These are phyloP conservation scores for Ophiosphaerella herpotricha DNA, from an alignment of 2,329 filamentous ascomycete genomes.

Conservation along the genomic window DNA sequence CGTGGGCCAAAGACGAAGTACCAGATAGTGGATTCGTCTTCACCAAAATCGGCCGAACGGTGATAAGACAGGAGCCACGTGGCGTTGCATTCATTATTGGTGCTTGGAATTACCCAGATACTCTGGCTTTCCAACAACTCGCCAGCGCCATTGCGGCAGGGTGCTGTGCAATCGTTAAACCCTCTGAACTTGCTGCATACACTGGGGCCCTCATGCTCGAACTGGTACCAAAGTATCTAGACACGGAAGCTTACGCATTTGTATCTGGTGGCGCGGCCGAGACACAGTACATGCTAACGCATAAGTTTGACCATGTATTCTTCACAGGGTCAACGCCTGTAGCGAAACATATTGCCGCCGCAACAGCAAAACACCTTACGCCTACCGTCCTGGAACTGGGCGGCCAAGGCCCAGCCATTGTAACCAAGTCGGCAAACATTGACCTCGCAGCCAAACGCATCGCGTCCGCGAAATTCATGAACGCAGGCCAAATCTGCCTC, in stretches of 20 bases:
- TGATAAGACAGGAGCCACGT: conserved; percentile 1
- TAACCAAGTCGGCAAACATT: conserved; percentile 49
- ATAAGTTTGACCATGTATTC: conserved; percentile 2
- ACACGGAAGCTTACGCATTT: conserved; percentile 42
- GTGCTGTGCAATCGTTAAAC: neutral
- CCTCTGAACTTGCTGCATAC: neutral
- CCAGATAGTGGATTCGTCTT: neutral
- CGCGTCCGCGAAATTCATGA: conserved; percentile 48
- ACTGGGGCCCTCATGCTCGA: neutral
- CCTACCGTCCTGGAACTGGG: conserved; percentile 53
- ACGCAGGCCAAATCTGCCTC: conserved; percentile 2
- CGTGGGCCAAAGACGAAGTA: neutral
- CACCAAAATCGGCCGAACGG: neutral
- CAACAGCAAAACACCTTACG: conserved; percentile 54
- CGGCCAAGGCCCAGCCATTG: conserved; percentile 53
- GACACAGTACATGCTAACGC: conserved; percentile 4
- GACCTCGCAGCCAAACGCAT: conserved; percentile 51
- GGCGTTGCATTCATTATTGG: conserved; percentile 1
- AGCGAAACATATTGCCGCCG: conserved; percentile 11
- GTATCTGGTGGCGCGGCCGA: conserved; percentile 2
- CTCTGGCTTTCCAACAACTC: neutral
- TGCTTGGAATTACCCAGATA: conserved; percentile 1
- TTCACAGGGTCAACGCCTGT: conserved; percentile 3
- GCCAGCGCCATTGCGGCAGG: conserved; percentile 1
- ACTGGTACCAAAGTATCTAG: conserved; percentile 47